Evolutionary conservation across 192 early-diverging fungal species (phyloP).

Genomic region (Coemansia sp.): DNA sequence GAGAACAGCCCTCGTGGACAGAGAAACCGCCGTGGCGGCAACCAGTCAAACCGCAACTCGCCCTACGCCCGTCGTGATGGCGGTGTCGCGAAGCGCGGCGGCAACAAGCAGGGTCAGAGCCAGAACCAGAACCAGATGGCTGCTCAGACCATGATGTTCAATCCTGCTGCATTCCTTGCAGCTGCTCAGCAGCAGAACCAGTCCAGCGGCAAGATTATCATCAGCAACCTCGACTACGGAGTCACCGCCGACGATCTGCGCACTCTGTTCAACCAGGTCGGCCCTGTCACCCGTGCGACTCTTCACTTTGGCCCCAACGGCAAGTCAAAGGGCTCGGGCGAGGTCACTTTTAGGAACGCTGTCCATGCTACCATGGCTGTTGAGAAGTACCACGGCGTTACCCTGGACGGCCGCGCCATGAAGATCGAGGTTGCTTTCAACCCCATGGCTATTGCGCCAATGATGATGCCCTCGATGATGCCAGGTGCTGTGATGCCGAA

Average conservation of each 20-base stretch:
- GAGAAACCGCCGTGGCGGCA: constrained; percentile 21
- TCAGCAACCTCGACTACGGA: constrained; percentile 52
- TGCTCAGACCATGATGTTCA: constrained; percentile 47
- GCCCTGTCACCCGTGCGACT: constrained; percentile 21
- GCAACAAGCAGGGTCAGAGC: constrained; percentile 21
- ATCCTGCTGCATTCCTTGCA: constrained; percentile 34
- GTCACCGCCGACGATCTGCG: constrained; percentile 48
- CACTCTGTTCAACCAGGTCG: constrained; percentile 46
- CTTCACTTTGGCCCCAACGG: constrained; percentile 45
- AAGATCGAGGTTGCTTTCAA: constrained; percentile 33
- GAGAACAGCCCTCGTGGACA: constrained; percentile 22
- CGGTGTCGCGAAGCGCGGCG: constrained; percentile 37
- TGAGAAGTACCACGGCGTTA: constrained; percentile 45
- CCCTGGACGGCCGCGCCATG: constrained; percentile 47
- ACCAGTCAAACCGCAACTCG: constrained; percentile 36
- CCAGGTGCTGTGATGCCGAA: constrained; percentile 16
- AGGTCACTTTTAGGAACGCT: constrained; percentile 45
- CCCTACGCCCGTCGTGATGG: constrained; percentile 45
- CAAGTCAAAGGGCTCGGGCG: constrained; percentile 45
- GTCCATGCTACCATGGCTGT: constrained; percentile 27
- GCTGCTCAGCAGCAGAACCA: constrained; percentile 33
- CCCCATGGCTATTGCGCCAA: constrained; percentile 25
- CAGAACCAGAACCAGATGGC: constrained; percentile 7
- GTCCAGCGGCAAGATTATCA: constrained; percentile 36
- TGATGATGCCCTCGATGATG: constrained; percentile 44